Conservation (phyloP, 257 asterid species). For the Forsythia viridissima region DNA sequence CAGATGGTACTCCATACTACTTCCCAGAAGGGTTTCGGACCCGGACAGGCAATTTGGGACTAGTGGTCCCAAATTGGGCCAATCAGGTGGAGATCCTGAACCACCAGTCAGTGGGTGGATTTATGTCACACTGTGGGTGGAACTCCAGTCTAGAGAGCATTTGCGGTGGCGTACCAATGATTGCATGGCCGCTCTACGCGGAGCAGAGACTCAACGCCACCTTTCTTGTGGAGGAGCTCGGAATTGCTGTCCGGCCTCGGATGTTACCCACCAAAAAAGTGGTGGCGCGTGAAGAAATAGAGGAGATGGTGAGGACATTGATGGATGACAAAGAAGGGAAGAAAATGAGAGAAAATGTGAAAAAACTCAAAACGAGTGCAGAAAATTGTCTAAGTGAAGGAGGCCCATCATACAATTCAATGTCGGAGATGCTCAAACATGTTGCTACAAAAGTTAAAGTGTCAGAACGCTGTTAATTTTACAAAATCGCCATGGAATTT, state of each 20-base stretch:
- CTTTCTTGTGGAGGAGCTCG: constrained; percentile 49
- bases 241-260: constrained; percentile 50
- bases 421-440: constrained; percentile 30
- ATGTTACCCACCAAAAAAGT: constrained; percentile 40
- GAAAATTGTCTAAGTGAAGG: constrained; percentile 27
- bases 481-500: too few relatives aligned
- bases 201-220: constrained; percentile 68
- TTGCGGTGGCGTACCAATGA: constrained; percentile 48
- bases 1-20: constrained; percentile 23
- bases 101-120: constrained; percentile 60
- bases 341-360: constrained; percentile 34
- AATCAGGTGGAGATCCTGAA: constrained; percentile 44
- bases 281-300: constrained; percentile 61
- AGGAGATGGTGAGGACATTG: constrained; percentile 38
- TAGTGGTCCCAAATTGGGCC: constrained; percentile 47
- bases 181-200: constrained; percentile 74
- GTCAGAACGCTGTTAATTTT: background rate
- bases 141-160: constrained; percentile 61
- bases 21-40: constrained; percentile 49
- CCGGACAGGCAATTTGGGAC: constrained; percentile 34
- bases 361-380: constrained; percentile 37
- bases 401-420: constrained; percentile 41
- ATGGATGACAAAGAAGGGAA: constrained; percentile 39
- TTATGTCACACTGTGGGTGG: constrained; percentile 76
- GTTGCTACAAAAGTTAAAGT: background rate